Evolutionary conservation across 108 stramenopile genomes (phyloP).

Genomic region (Nannochloropsis gaditana): DNA sequence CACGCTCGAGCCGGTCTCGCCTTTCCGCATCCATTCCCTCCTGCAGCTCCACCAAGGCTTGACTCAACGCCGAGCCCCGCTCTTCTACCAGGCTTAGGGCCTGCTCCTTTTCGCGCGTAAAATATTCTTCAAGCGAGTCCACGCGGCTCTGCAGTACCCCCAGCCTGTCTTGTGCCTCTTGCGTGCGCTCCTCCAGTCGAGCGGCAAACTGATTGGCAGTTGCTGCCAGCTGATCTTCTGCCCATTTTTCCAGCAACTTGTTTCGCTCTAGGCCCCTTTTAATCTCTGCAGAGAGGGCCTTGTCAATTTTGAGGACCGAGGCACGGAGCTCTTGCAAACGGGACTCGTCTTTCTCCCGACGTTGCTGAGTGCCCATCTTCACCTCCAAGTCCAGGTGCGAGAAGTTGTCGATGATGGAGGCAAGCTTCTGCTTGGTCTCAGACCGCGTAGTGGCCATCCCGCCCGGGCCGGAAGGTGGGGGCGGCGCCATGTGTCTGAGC

Average conservation of each 20-base stretch:
- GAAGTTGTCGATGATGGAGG: conserved; percentile 48
- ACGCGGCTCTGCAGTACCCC: conserved; percentile 36
- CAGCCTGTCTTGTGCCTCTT: conserved; percentile 35
- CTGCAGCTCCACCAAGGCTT: conserved; percentile 32
- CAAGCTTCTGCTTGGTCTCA: conserved; percentile 53
- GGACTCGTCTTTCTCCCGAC: conserved; percentile 50
- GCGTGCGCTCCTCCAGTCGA: conserved; percentile 42
- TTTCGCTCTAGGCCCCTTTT: conserved; percentile 54
- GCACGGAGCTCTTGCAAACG: conserved; percentile 50
- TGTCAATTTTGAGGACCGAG: conserved; percentile 49
- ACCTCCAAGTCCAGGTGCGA: conserved; percentile 54
- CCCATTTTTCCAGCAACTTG: conserved; percentile 57
- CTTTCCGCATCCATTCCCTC: conserved; percentile 70
- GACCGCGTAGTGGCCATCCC: neutral
- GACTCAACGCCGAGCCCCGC: neutral
- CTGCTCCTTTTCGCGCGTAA: conserved; percentile 9
- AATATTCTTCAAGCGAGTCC: conserved; percentile 16
- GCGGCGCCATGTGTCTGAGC: neutral
- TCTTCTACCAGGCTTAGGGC: neutral
- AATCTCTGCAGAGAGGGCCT: conserved; percentile 49
- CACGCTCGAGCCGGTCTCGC: conserved; percentile 65
- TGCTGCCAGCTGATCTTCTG: conserved; percentile 42
- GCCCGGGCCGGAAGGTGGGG: neutral
- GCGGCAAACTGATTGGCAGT: conserved; percentile 36
- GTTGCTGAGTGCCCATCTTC: conserved; percentile 50